Evolutionary conservation across 805 yeast genomes (phyloP).

Genomic region (Wickerhamomyces bovis): DNA sequence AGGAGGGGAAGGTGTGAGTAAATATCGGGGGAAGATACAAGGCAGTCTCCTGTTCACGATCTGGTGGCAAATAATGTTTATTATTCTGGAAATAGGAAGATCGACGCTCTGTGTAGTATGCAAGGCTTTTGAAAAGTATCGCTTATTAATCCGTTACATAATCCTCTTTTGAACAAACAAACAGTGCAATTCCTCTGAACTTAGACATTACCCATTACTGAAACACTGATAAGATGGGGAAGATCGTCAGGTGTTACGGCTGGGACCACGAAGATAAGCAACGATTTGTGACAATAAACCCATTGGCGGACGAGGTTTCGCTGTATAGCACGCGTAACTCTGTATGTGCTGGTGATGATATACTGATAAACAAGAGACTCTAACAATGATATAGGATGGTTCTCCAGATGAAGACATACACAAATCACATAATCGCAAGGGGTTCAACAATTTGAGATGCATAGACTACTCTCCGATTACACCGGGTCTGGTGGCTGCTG

Average conservation of each 20-base stretch:
- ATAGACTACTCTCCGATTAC: conserved; percentile 50
- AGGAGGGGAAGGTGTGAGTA: too few species aligned
- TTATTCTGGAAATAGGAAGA: too few species aligned
- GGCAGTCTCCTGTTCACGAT: too few species aligned
- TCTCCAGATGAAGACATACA: conserved; percentile 39
- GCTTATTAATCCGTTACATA: too few species aligned
- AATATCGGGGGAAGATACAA: too few species aligned
- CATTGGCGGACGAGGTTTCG: conserved; percentile 74
- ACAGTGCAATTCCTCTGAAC: too few species aligned
- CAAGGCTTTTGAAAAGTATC: too few species aligned
- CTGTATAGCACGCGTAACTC: conserved; percentile 50
- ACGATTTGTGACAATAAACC: conserved; percentile 36
- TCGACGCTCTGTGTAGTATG: too few species aligned
- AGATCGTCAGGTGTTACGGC: conserved; percentile 20
- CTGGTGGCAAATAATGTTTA: too few species aligned
- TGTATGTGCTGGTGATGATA: conserved; percentile 7
- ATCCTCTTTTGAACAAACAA: too few species aligned
- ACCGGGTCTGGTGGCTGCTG: conserved; percentile 63
- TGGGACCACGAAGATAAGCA: conserved; percentile 23
- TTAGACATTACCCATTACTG: too few species aligned
- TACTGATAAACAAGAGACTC: neutral
- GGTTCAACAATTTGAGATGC: conserved; percentile 65
- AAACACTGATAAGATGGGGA: conserved; percentile 18
- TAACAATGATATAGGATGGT: conserved; percentile 12
- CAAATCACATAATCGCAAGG: conserved; percentile 48